Evolutionary conservation across 176 grass and related monocot species (phyloP), one percentile per base, ranked within the genome.

Genomic region (Melocanna baccifera): DNA sequence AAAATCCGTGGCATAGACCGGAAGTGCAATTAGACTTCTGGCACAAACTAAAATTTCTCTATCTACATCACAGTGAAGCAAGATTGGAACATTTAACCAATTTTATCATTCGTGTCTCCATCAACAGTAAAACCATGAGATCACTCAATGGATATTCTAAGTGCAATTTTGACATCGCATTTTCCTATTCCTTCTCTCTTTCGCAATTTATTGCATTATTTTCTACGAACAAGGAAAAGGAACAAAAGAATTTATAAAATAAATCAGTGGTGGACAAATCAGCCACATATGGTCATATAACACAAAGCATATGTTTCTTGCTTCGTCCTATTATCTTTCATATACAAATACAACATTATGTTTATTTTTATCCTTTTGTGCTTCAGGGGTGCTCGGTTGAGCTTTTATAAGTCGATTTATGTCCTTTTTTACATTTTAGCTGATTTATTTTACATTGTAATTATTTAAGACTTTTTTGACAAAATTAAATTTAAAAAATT

Each of bases 251-350:
- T 28, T 23, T 69, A 14, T 20, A 59, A 72, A 80, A 2, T 28
- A 67, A 57, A 83, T 47, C 26, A 47, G 20, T 48, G 29, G 59
- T 48, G 28, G 56, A 34, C 42, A 48, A 67, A 40, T 86, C 57
- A 65, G 10, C 55, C 71, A 81, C 28, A 45, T 89, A 82, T 77
- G 83, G 83, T 64, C 45, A 59, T 16, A 64, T 53, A 69, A 22
- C 71, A 81, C 26, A 30, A 30, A 64, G 29, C 77, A 89, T 69
- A 18, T 71, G 23, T 23, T 15, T 76, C 64, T 76, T 45, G 77
- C 70, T 69, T 34, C 43, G 80, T 76, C 55, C 43, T 71, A 64
- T 55, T 43, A 51, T 69, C 68, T 40, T 1, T 13, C 25, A 8
- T 28, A 30, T 26, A 62, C 16, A 46, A 29, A 25, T 19, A 73